These are phyloP conservation scores for Candida quercuum DNA, from an alignment of 805 yeast genomes.

Conservation along the genomic window DNA sequence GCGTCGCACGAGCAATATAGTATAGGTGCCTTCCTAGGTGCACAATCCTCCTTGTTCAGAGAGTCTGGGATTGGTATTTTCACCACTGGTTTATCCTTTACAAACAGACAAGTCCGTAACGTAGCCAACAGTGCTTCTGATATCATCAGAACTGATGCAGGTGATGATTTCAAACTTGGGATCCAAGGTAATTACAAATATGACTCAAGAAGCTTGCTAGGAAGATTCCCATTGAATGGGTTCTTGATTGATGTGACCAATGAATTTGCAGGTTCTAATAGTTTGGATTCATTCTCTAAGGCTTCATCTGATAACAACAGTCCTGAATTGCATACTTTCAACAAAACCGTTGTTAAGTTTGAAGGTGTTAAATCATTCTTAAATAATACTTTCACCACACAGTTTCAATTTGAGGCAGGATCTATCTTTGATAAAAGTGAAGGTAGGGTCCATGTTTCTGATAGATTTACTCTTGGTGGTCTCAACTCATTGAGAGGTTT, in stretches of 20 bases:
- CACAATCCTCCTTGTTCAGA: conserved; percentile 25
- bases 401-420: conserved; percentile 45
- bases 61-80: conserved; percentile 21
- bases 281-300: conserved; percentile 26
- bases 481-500: conserved; percentile 58
- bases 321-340: conserved; percentile 25
- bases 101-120: conserved; percentile 50
- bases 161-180: conserved; percentile 52
- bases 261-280: conserved; percentile 34
- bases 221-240: conserved; percentile 44
- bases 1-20: conserved; percentile 47
- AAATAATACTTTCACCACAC: conserved; percentile 41
- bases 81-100: conserved; percentile 54
- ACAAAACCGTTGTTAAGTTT: conserved; percentile 15
- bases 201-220: conserved; percentile 39
- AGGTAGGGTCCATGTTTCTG: conserved; percentile 51
- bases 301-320: conserved; percentile 16
- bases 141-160: conserved; percentile 47
- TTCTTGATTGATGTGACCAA: conserved; percentile 31
- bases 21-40: conserved; percentile 44
- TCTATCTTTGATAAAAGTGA: conserved; percentile 32
- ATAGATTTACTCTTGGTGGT: conserved; percentile 74
- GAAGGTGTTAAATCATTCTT: conserved; percentile 35
- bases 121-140: conserved; percentile 50
- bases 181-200: conserved; percentile 33